phyloP scores from a whole-genome alignment of 805 yeast species.

The Tanozyma kutaoensis region DNA sequence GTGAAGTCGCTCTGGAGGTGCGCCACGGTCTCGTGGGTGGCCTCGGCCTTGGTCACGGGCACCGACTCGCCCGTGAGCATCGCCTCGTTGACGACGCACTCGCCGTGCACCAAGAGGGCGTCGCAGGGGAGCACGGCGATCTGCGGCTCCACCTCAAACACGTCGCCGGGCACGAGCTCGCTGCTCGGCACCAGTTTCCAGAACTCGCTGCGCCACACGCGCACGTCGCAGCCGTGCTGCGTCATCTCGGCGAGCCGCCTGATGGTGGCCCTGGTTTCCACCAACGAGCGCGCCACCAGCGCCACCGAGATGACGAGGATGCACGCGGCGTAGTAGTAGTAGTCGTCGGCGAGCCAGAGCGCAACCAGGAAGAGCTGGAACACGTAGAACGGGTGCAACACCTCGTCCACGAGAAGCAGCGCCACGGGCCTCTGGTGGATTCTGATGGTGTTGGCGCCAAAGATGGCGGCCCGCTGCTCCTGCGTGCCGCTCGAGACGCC shows the following conservation, averaged over 20 bases:
- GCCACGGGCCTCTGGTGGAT: conserved; percentile 58
- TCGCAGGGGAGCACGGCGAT: conserved; percentile 75
- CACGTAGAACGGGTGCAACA: conserved; percentile 88
- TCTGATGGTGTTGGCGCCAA: conserved; percentile 66
- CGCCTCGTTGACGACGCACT: conserved; percentile 92
- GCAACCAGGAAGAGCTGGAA: conserved; percentile 89
- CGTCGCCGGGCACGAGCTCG: conserved; percentile 91
- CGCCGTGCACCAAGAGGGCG: conserved; percentile 76
- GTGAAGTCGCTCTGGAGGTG: conserved; percentile 48
- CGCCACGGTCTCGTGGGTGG: conserved; percentile 47
- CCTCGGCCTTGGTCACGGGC: conserved; percentile 76
- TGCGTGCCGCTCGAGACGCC: conserved; percentile 61
- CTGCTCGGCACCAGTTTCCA: conserved; percentile 73
- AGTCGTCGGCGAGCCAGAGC: conserved; percentile 85
- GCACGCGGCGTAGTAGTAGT: conserved; percentile 88
- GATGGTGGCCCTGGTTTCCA: conserved; percentile 77
- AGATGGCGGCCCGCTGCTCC: conserved; percentile 58
- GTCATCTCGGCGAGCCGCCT: conserved; percentile 63
- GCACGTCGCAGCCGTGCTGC: conserved; percentile 59
- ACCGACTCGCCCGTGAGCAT: conserved; percentile 98
- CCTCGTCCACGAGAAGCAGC: conserved; percentile 70
- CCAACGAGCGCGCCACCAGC: conserved; percentile 65
- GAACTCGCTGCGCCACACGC: conserved; percentile 86
- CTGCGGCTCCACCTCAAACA: conserved; percentile 84
- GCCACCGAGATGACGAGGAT: conserved; percentile 76